These are phyloP conservation scores for Miamiensis avidus DNA, from an alignment of 169 alveolate genomes.

Conservation along the genomic window DNA sequence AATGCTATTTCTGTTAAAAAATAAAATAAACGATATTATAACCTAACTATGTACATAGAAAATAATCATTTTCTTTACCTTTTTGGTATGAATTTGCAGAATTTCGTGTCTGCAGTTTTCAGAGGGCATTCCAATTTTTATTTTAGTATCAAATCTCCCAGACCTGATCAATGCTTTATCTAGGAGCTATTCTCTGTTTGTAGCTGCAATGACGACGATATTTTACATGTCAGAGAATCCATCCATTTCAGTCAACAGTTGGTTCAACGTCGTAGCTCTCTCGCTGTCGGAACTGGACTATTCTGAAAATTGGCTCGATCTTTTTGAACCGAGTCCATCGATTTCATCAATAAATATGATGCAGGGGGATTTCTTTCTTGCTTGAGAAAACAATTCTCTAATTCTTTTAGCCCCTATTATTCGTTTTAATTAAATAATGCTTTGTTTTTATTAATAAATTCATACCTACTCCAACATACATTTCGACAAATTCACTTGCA, in stretches of 20 bases:
- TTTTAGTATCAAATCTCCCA: constrained; percentile 96
- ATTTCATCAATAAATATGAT: constrained; percentile 80
- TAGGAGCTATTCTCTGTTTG: constrained; percentile 84
- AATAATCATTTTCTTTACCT: no score
- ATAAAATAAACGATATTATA: not conserved
- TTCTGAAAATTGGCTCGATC: constrained; percentile 59
- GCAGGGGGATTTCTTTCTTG: constrained; percentile 68
- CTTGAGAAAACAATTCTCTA: constrained; percentile 72
- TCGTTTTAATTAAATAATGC: not conserved
- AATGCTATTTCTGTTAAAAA: constrained; percentile 41
- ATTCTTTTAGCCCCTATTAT: constrained; percentile 66
- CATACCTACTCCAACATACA: constrained; percentile 71
- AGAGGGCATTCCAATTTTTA: constrained; percentile 79
- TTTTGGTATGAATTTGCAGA: constrained; percentile 58
- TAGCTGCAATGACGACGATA: constrained; percentile 86
- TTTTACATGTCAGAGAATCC: constrained; percentile 85
- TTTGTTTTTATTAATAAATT: no score
- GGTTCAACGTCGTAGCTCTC: constrained; percentile 67
- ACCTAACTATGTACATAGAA: no score
- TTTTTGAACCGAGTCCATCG: constrained; percentile 71
- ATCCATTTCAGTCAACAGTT: constrained; percentile 84
- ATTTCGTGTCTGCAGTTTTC: constrained; percentile 59
- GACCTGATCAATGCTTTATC: constrained; percentile 89
- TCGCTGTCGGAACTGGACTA: constrained; percentile 62
- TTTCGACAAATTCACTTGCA: constrained; percentile 78